A percentile compares a stretch with the other conserved stretches of the same genome.
phyloP scores from a whole-genome alignment of 768 basidiomycete genomes.

The Myochromella boudieri region DNA sequence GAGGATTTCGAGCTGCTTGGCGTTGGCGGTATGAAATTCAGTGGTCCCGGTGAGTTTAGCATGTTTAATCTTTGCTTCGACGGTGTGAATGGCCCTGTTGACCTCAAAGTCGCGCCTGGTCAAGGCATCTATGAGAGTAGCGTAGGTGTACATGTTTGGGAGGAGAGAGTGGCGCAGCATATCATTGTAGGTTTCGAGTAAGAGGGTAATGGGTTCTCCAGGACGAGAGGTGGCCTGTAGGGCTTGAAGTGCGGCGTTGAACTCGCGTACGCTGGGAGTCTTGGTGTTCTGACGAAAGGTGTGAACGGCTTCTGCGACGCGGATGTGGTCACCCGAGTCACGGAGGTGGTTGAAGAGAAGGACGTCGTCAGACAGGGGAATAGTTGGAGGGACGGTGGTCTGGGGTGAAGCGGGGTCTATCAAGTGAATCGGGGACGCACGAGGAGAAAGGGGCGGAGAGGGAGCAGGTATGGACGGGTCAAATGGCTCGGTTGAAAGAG shows the following conservation, averaged over 20 bases:
- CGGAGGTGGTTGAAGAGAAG: slow-evolving; percentile 8
- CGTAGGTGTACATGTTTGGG: slow-evolving; percentile 66
- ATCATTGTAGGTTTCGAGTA: slow-evolving; percentile 71
- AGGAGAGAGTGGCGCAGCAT: slow-evolving; percentile 61
- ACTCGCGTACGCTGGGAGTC: slow-evolving; percentile 47
- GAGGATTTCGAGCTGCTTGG: slow-evolving; percentile 40
- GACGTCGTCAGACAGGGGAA: not conserved
- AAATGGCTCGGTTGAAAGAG: slow-evolving; percentile 22
- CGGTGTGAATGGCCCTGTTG: slow-evolving; percentile 36
- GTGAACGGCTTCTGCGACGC: slow-evolving; percentile 34
- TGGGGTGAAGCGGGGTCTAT: slow-evolving; percentile 8
- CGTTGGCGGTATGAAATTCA: slow-evolving; percentile 17
- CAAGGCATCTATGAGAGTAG: slow-evolving; percentile 58
- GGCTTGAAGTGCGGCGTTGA: slow-evolving; percentile 62
- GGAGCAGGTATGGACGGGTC: slow-evolving; percentile 20
- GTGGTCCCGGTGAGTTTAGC: slow-evolving; percentile 26
- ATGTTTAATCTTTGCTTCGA: slow-evolving; percentile 43
- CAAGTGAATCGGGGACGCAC: slow-evolving; percentile 10
- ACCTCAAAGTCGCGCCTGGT: slow-evolving; percentile 70
- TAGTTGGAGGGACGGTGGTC: slow-evolving; percentile 13
- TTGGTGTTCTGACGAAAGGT: slow-evolving; percentile 27
- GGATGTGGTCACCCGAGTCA: slow-evolving; percentile 21
- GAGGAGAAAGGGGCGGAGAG: slow-evolving; percentile 13
- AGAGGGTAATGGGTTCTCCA: slow-evolving; percentile 54
- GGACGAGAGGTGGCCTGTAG: slow-evolving; percentile 42